Evolutionary conservation across 352 stramenopile species (phyloP), one percentile per base, ranked within the genome.

Genomic region (Peronospora belbahrii): DNA sequence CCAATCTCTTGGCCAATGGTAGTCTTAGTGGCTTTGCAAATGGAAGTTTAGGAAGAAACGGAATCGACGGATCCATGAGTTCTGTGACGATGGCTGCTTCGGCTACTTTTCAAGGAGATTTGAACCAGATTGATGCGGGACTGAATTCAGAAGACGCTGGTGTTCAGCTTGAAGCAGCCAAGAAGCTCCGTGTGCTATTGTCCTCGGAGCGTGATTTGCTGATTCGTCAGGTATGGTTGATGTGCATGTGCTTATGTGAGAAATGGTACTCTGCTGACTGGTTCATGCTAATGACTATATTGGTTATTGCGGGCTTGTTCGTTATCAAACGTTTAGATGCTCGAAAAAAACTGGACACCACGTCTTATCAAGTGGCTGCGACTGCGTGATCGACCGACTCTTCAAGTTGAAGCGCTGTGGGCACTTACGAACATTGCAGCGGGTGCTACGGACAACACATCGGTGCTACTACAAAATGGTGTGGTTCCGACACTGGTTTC

Each of bases 381-480:
- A 28, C 59, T 90, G 27, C 63, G 78, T 6, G 82, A 93, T 52
- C 74, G 74, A 38, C 79, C 78, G 38, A 88, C 78, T 41, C 56
- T 95, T 14, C 85, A 96, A 67, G 83, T 97, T 17, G 94, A 98
- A 66, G 88, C 93, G 42, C 65, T 98, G 10, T 96, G 95, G 83
- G 87, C 90, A 20, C 70, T 98, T 10, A 98, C 93, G 5, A 97
- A 97, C 66, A 97, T 98, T 60, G 90, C 94, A 4, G 86, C 84
- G 0, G 87, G 87, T 24, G 83, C 83, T 3, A 94, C 84, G 30
- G 88, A 97, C 52, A 93, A 97, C 62, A 94, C 88, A 35, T 87
- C 88, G 15, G 75, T 96, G 46, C 57, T 97, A 42, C 64, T 96
- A n/a, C 84, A 96, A 54, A 94, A 96, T 52, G 83, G 88, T 14